phyloP scores from a whole-genome alignment of 2,329 filamentous ascomycete species.

The Xylariaceae sp. region DNA sequence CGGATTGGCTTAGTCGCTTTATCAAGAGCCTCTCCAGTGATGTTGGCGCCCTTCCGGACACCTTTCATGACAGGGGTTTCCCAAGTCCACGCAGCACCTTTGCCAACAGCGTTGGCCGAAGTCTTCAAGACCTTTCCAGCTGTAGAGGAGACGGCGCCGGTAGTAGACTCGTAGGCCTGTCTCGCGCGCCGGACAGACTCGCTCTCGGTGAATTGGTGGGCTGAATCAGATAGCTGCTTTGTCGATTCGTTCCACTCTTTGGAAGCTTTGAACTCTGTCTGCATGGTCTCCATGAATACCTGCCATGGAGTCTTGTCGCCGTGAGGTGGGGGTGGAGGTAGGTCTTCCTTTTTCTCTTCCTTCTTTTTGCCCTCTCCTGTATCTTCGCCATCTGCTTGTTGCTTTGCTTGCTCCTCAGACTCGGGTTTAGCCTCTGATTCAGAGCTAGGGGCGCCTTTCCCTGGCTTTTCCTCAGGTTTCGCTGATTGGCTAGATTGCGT shows the following conservation, averaged over 20 bases:
- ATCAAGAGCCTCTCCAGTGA: slow-evolving; percentile 85
- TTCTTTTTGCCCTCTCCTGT: slow-evolving; percentile 57
- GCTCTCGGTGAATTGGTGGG: slow-evolving; percentile 91
- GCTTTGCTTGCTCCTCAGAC: slow-evolving; percentile 51
- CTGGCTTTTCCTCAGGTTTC: slow-evolving; percentile 44
- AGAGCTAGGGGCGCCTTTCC: slow-evolving; percentile 45
- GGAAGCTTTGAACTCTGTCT: slow-evolving; percentile 90
- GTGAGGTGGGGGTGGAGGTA: slow-evolving; percentile 89
- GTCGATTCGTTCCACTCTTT: slow-evolving; percentile 99
- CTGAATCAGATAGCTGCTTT: slow-evolving; percentile 87
- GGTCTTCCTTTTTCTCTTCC: slow-evolving; percentile 68
- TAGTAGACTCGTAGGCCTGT: slow-evolving; percentile 85
- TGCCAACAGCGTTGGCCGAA: slow-evolving; percentile 85
- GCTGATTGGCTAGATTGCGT: slow-evolving; percentile 34
- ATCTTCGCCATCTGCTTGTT: slow-evolving; percentile 54
- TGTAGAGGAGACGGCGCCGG: slow-evolving; percentile 79
- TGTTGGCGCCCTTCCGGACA: slow-evolving; percentile 82
- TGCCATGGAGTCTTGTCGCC: slow-evolving; percentile 99
- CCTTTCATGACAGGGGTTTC: slow-evolving; percentile 93
- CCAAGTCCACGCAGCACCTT: slow-evolving; percentile 96
- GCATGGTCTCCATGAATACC: slow-evolving; percentile 97
- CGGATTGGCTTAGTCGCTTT: slow-evolving; percentile 94
- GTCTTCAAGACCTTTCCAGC: slow-evolving; percentile 82
- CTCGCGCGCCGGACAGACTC: slow-evolving; percentile 86
- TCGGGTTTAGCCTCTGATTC: slow-evolving; percentile 48